These are phyloP conservation scores for Brettanomyces bruxellensis DNA, from an alignment of 805 yeast species.

Conservation along the genomic window DNA sequence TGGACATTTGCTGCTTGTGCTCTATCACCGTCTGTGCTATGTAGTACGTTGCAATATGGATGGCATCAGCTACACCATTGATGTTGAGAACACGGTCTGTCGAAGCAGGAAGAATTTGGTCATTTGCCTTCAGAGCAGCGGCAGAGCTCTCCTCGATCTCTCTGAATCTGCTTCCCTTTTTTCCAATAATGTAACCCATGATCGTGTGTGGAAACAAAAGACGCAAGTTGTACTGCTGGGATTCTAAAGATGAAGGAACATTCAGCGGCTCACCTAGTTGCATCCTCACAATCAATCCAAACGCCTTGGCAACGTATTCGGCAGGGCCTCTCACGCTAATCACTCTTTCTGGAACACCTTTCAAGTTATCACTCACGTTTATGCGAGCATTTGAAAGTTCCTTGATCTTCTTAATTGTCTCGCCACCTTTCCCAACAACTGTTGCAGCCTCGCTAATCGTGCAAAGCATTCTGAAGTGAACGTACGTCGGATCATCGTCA, in stretches of 20 bases:
- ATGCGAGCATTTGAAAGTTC: constrained; percentile 55
- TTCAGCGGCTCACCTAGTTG: constrained; percentile 60
- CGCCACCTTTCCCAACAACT: constrained; percentile 78
- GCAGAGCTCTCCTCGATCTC: constrained; percentile 80
- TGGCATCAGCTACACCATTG: constrained; percentile 77
- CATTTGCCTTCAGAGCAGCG: constrained; percentile 67
- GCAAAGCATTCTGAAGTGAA: constrained; percentile 66
- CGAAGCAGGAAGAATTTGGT: constrained; percentile 60
- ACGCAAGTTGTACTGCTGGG: constrained; percentile 47
- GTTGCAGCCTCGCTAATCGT: constrained; percentile 66
- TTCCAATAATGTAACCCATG: constrained; percentile 77
- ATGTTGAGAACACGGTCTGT: constrained; percentile 68
- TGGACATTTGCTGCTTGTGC: constrained; percentile 49
- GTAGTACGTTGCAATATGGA: constrained; percentile 74
- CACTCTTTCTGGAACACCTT: constrained; percentile 66
- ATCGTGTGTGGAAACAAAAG: constrained; percentile 68
- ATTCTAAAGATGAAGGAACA: constrained; percentile 46
- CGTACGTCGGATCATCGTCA: constrained; percentile 48
- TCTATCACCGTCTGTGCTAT: constrained; percentile 60
- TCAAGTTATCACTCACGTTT: constrained; percentile 63
- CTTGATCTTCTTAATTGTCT: constrained; percentile 54
- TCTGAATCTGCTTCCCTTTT: constrained; percentile 60
- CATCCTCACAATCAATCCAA: constrained; percentile 62
- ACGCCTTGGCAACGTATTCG: constrained; percentile 73
- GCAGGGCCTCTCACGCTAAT: constrained; percentile 66